Percentiles rank a stretch among this genome's conserved stretches.
These are phyloP conservation scores for Malus orientalis DNA, from an alignment of 306 rosid species.

Conservation along the genomic window DNA sequence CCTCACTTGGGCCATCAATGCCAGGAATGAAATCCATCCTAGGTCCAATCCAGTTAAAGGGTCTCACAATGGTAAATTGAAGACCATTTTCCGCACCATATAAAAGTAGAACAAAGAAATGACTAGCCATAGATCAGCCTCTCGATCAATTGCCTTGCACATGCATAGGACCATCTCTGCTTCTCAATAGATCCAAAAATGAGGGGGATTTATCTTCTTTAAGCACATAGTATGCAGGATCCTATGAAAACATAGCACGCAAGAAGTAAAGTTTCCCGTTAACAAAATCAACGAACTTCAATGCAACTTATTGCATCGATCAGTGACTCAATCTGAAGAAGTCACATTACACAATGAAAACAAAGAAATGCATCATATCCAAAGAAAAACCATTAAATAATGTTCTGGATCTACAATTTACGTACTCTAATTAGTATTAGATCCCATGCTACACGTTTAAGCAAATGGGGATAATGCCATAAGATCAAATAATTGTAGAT, in stretches of 20 bases:
- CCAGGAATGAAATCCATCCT: constrained; percentile 97
- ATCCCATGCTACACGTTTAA: no score
- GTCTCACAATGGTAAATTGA: constrained; percentile 17
- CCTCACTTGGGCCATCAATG: constrained; percentile 37
- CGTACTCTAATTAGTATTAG: no score
- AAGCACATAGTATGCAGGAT: constrained; percentile 71
- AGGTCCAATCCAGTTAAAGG: constrained; percentile 95
- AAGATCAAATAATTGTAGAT: no score
- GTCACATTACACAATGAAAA: background rate
- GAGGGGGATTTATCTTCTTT: constrained; percentile 76
- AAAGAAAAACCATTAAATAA: background rate
- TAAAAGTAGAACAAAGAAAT: background rate
- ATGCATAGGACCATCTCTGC: constrained; percentile 96
- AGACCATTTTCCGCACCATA: constrained; percentile 13
- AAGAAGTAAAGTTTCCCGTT: background rate
- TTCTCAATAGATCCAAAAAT: constrained; percentile 87
- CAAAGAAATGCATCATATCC: background rate
- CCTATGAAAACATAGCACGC: constrained; percentile 32
- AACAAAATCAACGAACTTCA: background rate
- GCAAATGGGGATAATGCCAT: no score
- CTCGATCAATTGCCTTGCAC: constrained; percentile 91
- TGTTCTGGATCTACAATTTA: no score
- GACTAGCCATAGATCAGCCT: constrained; percentile 75
- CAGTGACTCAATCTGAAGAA: background rate
- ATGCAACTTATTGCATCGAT: background rate